These are phyloP conservation scores for Alectoria sarmentosa DNA, from an alignment of 495 filamentous ascomycete genomes.

Conservation along the genomic window DNA sequence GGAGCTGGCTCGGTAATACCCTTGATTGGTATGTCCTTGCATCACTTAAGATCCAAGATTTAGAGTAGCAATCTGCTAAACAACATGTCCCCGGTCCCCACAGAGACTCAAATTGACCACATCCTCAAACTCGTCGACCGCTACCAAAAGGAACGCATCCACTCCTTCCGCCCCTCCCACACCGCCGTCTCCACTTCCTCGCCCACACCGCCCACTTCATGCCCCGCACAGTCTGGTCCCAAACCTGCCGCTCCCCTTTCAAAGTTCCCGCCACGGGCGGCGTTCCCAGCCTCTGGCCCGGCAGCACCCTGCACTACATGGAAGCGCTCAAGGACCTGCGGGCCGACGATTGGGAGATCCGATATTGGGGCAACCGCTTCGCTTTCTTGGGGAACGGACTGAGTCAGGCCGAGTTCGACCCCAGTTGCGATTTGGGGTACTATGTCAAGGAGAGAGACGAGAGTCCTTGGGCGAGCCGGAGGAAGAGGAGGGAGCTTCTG, in stretches of 20 bases:
- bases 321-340: background rate
- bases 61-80: too few relatives aligned
- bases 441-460: background rate
- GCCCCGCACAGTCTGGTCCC: too few relatives aligned
- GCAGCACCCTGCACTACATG: background rate
- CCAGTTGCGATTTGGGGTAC: background rate
- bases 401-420: background rate
- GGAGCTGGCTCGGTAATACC: too few relatives aligned
- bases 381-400: background rate
- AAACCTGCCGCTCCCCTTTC: too few relatives aligned
- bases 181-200: too few relatives aligned
- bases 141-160: background rate
- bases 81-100: too few relatives aligned
- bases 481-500: background rate
- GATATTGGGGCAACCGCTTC: constrained; percentile 1
- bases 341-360: background rate
- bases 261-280: too few relatives aligned
- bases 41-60: too few relatives aligned
- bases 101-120: constrained; percentile 17
- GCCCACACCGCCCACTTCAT: too few relatives aligned
- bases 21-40: too few relatives aligned
- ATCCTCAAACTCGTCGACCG: background rate
- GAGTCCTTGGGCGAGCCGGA: background rate
- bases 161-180: background rate
- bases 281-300: background rate